Conservation (phyloP, 805 yeast genomes). For the Lachancea fermentati region DNA sequence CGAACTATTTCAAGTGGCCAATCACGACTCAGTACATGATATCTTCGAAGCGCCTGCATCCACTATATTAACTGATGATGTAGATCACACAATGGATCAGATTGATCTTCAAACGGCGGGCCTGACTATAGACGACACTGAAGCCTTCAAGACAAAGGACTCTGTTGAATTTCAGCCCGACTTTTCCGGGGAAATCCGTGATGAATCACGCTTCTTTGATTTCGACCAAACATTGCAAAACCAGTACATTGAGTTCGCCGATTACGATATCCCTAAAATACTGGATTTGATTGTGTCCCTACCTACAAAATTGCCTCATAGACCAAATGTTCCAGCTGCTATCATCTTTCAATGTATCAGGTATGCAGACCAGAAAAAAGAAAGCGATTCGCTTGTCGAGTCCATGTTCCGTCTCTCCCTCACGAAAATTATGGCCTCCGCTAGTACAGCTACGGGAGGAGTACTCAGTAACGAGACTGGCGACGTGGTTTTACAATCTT, state of each 20-base stretch:
- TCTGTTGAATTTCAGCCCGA: constrained; percentile 27
- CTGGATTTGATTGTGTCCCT: constrained; percentile 54
- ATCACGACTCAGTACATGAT: constrained; percentile 12
- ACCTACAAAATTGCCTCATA: constrained; percentile 48
- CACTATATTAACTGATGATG: constrained; percentile 15
- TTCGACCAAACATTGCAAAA: constrained; percentile 50
- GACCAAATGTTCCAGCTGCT: constrained; percentile 56
- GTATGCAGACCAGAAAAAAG: constrained; percentile 53
- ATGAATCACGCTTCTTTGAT: constrained; percentile 37
- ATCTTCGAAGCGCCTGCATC: constrained; percentile 12
- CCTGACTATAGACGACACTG: constrained; percentile 14
- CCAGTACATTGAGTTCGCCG: constrained; percentile 58
- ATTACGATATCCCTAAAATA: constrained; percentile 67
- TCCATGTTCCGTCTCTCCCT: constrained; percentile 55
- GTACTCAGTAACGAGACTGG: constrained; percentile 33
- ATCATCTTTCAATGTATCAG: constrained; percentile 64
- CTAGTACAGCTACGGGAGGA: constrained; percentile 57
- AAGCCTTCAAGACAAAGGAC: constrained; percentile 13
- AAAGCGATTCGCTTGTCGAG: constrained; percentile 51
- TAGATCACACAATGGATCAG: constrained; percentile 32
- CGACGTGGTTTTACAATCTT: constrained; percentile 68
- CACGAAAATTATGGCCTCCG: constrained; percentile 54
- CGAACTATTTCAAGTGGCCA: constrained; percentile 31
- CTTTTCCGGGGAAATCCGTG: constrained; percentile 3
- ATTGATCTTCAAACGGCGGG: constrained; percentile 40